Percentiles rank a stretch among this genome's conserved stretches.
phyloP scores from a whole-genome alignment of 495 filamentous ascomycete species.

The Neurospora terricola region DNA sequence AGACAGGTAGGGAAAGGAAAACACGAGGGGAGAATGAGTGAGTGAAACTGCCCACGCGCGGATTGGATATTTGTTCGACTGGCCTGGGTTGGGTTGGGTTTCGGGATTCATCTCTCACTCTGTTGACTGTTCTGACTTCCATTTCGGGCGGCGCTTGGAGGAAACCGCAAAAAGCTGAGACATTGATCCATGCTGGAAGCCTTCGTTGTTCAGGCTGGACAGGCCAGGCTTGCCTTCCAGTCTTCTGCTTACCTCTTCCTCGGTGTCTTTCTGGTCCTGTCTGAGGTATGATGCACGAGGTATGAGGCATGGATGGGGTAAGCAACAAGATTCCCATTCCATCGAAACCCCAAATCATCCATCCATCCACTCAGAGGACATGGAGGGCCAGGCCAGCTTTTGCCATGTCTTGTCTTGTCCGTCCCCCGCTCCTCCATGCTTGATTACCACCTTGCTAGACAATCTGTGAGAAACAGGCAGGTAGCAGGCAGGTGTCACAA shows the following conservation, averaged over 20 bases:
- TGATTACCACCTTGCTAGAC: neutral
- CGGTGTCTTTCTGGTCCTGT: neutral
- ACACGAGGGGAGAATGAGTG: neutral
- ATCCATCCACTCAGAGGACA: neutral
- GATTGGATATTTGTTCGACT: neutral
- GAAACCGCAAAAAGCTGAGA: neutral
- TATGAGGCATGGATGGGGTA: neutral
- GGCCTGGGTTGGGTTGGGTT: neutral
- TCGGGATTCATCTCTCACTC: neutral
- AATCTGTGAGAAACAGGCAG: neutral
- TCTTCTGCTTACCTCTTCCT: neutral
- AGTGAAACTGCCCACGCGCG: neutral
- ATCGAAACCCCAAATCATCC: neutral
- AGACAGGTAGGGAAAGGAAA: neutral
- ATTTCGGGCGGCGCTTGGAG: neutral
- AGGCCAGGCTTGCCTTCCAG: neutral
- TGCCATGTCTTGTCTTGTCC: neutral
- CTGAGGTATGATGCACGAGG: neutral
- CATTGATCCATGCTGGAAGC: neutral
- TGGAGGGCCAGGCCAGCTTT: neutral
- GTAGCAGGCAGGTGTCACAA: neutral
- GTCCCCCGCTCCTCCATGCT: neutral
- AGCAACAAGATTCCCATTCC: neutral
- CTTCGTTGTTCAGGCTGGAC: neutral
- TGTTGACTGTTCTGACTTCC: neutral